Base-by-base conservation (phyloP, 441 rosid species). In the Gossypium trilobum region DNA sequence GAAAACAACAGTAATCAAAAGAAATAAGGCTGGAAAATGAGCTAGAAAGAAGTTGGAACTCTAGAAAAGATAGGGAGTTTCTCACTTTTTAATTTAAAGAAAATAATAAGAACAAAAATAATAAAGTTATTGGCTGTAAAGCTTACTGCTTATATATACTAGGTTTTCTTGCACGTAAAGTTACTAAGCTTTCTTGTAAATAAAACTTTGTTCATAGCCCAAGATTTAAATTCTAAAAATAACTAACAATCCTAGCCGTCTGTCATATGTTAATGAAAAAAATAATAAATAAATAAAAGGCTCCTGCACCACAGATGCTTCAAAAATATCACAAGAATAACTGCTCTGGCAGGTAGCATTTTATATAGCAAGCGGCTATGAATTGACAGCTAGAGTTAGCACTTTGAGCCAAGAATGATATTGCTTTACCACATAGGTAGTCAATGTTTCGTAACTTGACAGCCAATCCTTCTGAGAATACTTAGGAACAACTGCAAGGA, bases 391-490 rank as follows among this genome's bases (percentile, higher is more conserved):
- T 23, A 17, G 58, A 48, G 16, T 50, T 20, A 29, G 19, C 31
- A 51, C 68, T 60, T 66, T 67, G 14, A 61, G 70, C 23, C 11
- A 73, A 10, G 63, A 27, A 77, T 68, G 66, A 71, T 13, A 74
- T 13, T 70, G 65, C 83, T 84, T 89, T 89, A 95, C 99, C 92
- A 95, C 99, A 81, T 90, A 95, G 70, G 71, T 83, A 50, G 98
- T 89, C 85, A 95, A 83, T 31, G 93, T 91, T 82, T 95, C 99
- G 61, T 95, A 95, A 79, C 84, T 87, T 50, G 92, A 87, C 75
- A 93, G 74, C 99, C 99, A 95, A 65, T 95, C 97, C 82, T 95
- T 95, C 80, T 95, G 95, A 2, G 99, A 93, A 77, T 95, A 95
- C 82, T 91, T 90, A 72, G 99, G 89, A 77, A 93, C 85, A 81